A percentile compares a stretch with the other conserved stretches of the same genome.
phyloP scores from a whole-genome alignment of 2,329 filamentous ascomycete genomes.

The Basipetospora chlamydospora region DNA sequence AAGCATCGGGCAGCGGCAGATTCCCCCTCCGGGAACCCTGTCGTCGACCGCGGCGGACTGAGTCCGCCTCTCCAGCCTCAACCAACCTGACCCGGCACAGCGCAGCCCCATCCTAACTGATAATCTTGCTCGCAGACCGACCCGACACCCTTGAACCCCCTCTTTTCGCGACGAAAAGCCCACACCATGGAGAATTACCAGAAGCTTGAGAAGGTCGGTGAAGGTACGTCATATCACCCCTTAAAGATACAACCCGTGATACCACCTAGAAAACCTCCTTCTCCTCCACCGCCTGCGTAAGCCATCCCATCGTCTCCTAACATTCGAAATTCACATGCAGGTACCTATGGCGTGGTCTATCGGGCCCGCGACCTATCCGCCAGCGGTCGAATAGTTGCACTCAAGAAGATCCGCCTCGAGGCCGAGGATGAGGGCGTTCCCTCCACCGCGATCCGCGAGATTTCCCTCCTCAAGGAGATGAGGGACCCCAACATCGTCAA shows the following conservation, averaged over 20 bases:
- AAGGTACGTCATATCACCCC: slow-evolving; percentile 45
- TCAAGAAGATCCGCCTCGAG: slow-evolving; percentile 93
- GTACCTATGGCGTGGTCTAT: slow-evolving; percentile 91
- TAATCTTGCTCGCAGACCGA: no score
- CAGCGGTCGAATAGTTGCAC: slow-evolving; percentile 70
- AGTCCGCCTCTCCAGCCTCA: no score
- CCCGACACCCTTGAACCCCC: no score
- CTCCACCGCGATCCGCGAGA: slow-evolving; percentile 85
- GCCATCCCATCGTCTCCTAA: slow-evolving; percentile 5
- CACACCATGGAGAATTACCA: slow-evolving; percentile 80
- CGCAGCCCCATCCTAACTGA: no score
- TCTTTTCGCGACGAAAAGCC: no score
- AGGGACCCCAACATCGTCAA: slow-evolving; percentile 80
- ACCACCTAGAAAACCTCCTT: background rate
- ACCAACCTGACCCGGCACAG: no score
- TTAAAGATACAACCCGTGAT: background rate
- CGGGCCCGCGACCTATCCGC: slow-evolving; percentile 78
- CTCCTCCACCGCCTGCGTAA: background rate
- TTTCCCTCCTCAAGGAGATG: slow-evolving; percentile 90
- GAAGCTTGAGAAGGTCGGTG: slow-evolving; percentile 91
- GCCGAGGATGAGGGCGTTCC: slow-evolving; percentile 91
- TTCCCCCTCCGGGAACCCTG: no score
- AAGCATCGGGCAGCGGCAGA: no score
- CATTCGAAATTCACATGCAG: no score
- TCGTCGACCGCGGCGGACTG: no score